Percentiles rank a stretch among this genome's conserved stretches.
Conservation (phyloP, 1,284 basidiomycete genomes). For the Irpex sp. region DNA sequence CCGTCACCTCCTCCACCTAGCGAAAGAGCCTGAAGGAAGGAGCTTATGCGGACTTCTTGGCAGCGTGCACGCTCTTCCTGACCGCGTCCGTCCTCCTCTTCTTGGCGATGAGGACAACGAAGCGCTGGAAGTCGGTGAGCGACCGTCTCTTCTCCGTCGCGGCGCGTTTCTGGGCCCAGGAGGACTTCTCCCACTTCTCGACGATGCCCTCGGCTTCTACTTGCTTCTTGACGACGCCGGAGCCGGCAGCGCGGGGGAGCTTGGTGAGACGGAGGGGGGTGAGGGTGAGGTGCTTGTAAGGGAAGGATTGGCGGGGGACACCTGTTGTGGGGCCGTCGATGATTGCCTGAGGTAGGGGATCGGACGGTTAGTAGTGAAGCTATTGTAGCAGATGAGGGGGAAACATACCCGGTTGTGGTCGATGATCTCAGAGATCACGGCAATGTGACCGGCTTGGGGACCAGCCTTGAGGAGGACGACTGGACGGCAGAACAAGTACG, state of each 20-base stretch:
- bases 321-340: slow-evolving; percentile 91
- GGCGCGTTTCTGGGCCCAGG: slow-evolving; percentile 90
- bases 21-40: neutral
- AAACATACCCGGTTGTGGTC: slow-evolving; percentile 94
- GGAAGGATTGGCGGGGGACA: slow-evolving; percentile 89
- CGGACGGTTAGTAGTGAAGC: neutral
- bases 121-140: slow-evolving; percentile 91
- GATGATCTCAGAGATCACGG: slow-evolving; percentile 95
- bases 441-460: slow-evolving; percentile 84
- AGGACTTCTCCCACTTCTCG: slow-evolving; percentile 79
- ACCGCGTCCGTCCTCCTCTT: slow-evolving; percentile 71
- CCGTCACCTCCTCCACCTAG: neutral
- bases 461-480: slow-evolving; percentile 96
- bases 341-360: slow-evolving; percentile 63
- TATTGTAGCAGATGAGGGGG: neutral
- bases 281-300: slow-evolving; percentile 91
- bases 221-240: slow-evolving; percentile 82
- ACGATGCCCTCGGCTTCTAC: slow-evolving; percentile 79
- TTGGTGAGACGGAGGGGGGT: slow-evolving; percentile 84
- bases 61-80: slow-evolving; percentile 49
- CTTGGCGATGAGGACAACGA: slow-evolving; percentile 72
- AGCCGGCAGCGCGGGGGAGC: slow-evolving; percentile 86
- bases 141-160: slow-evolving; percentile 76
- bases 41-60: slow-evolving; percentile 15
- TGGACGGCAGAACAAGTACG: slow-evolving; percentile 22